Percentiles rank a stretch among this genome's conserved stretches.
Evolutionary conservation across 495 filamentous ascomycete genomes (phyloP).

Genomic region (Xylaria acuta): DNA sequence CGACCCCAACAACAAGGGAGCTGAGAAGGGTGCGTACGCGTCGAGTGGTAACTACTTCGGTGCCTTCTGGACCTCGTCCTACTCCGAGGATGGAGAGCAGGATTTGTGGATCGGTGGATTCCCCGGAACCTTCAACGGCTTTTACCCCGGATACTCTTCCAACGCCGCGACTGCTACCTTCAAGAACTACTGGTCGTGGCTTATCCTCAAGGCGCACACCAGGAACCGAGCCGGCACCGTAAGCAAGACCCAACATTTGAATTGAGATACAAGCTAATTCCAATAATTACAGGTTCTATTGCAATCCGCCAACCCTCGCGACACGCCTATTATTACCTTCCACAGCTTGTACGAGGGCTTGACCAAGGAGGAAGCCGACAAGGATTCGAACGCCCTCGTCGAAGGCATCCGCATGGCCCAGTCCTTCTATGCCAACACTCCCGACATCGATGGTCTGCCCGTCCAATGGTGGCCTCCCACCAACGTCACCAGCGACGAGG

Average conservation of each 20-base stretch:
- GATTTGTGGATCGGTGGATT: constrained; percentile 63
- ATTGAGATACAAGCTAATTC: background rate
- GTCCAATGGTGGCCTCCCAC: constrained; percentile 54
- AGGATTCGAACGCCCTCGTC: constrained; percentile 48
- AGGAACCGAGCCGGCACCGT: constrained; percentile 60
- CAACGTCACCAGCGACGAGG: constrained; percentile 44
- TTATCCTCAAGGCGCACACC: constrained; percentile 57
- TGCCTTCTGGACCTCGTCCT: constrained; percentile 52
- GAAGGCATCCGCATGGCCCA: constrained; percentile 52
- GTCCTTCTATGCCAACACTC: constrained; percentile 47
- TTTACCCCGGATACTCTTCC: constrained; percentile 51
- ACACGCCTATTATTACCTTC: constrained; percentile 60
- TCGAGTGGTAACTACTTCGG: constrained; percentile 54
- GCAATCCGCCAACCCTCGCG: constrained; percentile 59
- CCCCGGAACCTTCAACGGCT: constrained; percentile 59
- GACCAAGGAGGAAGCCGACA: constrained; percentile 25
- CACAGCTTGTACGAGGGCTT: constrained; percentile 57
- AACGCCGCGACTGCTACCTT: constrained; percentile 31
- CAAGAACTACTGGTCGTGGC: constrained; percentile 55
- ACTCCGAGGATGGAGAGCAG: constrained; percentile 44
- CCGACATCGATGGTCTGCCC: constrained; percentile 56
- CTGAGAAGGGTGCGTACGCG: constrained; percentile 56
- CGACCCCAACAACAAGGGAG: constrained; percentile 31
- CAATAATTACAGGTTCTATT: constrained; percentile 42
- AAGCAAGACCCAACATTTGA: background rate